These are phyloP conservation scores for Cudoniella acicularis DNA, from an alignment of 495 filamentous ascomycete genomes.

Conservation along the genomic window DNA sequence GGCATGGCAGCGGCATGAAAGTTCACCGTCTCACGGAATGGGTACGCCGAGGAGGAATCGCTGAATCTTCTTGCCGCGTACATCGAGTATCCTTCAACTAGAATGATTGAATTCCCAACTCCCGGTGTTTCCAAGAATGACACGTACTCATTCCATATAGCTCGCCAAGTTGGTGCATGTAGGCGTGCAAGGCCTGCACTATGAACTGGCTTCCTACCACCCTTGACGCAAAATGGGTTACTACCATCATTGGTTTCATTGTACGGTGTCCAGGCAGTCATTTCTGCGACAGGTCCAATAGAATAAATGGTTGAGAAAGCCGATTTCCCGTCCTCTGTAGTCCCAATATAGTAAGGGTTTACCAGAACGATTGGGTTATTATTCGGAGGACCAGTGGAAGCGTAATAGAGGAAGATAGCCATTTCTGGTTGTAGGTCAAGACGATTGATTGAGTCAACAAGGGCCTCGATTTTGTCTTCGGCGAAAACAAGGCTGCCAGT, in stretches of 20 bases:
- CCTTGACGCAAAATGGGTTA: background rate
- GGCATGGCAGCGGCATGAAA: too few species aligned
- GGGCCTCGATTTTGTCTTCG: too few species aligned
- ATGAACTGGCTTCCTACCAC: background rate
- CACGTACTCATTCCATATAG: background rate
- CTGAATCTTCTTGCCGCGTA: too few species aligned
- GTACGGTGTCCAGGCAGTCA: background rate
- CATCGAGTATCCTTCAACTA: background rate
- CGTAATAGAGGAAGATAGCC: too few species aligned
- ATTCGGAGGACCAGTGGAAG: too few species aligned
- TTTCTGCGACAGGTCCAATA: background rate
- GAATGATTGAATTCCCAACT: background rate
- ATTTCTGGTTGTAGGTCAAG: too few species aligned
- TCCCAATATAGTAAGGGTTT: slow-evolving; percentile 3
- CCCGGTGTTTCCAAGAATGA: background rate
- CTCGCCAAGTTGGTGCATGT: background rate
- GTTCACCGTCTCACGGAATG: too few species aligned
- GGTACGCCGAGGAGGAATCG: too few species aligned
- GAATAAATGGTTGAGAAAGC: slow-evolving; percentile 1
- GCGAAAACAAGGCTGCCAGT: too few species aligned
- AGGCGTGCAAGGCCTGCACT: background rate
- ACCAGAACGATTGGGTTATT: too few species aligned
- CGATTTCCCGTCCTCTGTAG: background rate
- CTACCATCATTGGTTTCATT: background rate
- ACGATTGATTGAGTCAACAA: too few species aligned